Conservation (phyloP, 2,329 filamentous ascomycete species). For the Cercospora sojina region DNA sequence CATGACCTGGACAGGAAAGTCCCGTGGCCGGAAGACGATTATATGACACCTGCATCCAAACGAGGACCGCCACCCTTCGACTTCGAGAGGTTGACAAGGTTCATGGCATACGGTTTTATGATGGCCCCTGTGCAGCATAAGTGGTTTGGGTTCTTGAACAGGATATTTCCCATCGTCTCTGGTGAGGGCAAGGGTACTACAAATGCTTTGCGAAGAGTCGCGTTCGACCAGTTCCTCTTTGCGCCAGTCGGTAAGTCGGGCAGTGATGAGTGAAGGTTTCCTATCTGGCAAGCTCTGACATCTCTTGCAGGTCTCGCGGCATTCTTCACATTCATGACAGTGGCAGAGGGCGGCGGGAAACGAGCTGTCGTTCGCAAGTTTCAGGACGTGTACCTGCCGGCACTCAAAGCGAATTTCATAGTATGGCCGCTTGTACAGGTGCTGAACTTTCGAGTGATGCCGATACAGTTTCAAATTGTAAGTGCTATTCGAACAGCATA, state of each 20-base stretch:
- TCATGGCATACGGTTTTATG: slow-evolving; percentile 95
- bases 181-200: slow-evolving; percentile 55
- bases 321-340: slow-evolving; percentile 96
- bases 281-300: background rate
- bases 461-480: slow-evolving; percentile 94
- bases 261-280: background rate
- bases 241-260: slow-evolving; percentile 70
- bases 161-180: slow-evolving; percentile 69
- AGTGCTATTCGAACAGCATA: slow-evolving; percentile 44
- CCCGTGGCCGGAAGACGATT: slow-evolving; percentile 62
- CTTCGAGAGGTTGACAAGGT: slow-evolving; percentile 88
- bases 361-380: slow-evolving; percentile 80
- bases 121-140: slow-evolving; percentile 95
- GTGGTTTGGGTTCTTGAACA: slow-evolving; percentile 87
- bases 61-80: slow-evolving; percentile 79
- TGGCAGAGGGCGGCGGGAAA: slow-evolving; percentile 86
- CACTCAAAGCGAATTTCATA: slow-evolving; percentile 91
- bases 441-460: slow-evolving; percentile 93
- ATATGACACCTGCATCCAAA: slow-evolving; percentile 60
- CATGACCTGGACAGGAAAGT: slow-evolving; percentile 82
- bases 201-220: slow-evolving; percentile 85
- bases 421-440: slow-evolving; percentile 96
- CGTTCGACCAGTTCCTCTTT: slow-evolving; percentile 89
- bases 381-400: slow-evolving; percentile 88
- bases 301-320: slow-evolving; percentile 62